Evolutionary conservation across 2,329 filamentous ascomycete species (phyloP).

Genomic region (Cadophora gregata): DNA sequence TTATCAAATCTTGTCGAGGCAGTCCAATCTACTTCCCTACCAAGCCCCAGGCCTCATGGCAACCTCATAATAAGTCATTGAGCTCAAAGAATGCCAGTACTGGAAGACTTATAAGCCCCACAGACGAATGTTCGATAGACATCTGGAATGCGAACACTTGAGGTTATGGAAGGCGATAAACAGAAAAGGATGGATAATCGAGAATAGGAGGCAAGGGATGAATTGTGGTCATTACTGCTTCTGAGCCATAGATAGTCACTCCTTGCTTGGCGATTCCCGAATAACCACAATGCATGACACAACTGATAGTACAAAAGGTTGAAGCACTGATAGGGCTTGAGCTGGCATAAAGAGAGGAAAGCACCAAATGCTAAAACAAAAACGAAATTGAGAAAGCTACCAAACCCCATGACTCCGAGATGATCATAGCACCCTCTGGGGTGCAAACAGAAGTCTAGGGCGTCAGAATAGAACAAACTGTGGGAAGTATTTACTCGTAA

Average conservation of each 20-base stretch:
- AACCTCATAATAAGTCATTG: too few relatives aligned
- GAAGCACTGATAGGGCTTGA: background rate
- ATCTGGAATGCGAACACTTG: background rate
- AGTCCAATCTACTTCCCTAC: too few relatives aligned
- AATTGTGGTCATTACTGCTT: background rate
- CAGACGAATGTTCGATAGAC: background rate
- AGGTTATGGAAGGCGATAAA: background rate
- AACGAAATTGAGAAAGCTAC: background rate
- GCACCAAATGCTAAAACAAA: background rate
- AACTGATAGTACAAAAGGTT: background rate
- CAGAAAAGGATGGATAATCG: background rate
- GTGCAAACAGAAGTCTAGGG: background rate
- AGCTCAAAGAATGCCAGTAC: too few relatives aligned
- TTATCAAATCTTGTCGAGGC: background rate
- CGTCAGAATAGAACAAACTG: background rate
- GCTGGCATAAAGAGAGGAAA: background rate
- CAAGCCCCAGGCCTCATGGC: too few relatives aligned
- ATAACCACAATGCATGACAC: background rate
- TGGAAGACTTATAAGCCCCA: background rate
- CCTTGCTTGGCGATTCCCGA: background rate
- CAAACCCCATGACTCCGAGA: too few relatives aligned
- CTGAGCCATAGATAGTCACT: background rate
- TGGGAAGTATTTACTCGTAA: too few relatives aligned
- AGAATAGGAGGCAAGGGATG: background rate
- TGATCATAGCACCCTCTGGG: background rate